phyloP scores from a whole-genome alignment of 352 stramenopile species.

The Phytophthora agathidicida region DNA sequence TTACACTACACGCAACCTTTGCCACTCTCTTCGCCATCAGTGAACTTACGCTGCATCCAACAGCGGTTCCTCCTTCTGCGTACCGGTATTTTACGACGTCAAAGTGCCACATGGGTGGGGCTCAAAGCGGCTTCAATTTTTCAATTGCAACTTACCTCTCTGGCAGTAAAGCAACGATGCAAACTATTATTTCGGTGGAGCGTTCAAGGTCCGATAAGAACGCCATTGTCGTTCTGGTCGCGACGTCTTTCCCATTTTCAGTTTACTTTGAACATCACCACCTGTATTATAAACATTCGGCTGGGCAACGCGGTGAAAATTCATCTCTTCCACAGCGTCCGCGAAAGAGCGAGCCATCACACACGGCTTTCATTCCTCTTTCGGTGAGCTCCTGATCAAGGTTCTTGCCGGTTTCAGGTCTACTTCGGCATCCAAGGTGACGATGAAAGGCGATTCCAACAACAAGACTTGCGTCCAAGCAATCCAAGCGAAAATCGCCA shows the following conservation, averaged over 20 bases:
- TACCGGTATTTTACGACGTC: no score
- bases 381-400: background rate
- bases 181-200: no score
- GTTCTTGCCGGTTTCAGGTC: background rate
- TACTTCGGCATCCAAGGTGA: background rate
- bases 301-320: background rate
- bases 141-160: no score
- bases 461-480: constrained; percentile 8
- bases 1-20: no score
- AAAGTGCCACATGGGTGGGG: no score
- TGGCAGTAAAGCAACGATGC: no score
- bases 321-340: no score
- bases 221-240: no score
- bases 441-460: constrained; percentile 1
- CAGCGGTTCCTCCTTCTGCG: constrained; percentile 3
- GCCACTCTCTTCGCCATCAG: no score
- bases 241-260: background rate
- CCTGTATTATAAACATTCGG: constrained; percentile 4
- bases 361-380: constrained; percentile 10
- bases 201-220: no score
- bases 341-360: no score
- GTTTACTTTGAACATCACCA: background rate
- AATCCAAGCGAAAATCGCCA: constrained; percentile 7
- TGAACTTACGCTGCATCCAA: constrained; percentile 3
- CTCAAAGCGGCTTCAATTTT: no score